Conservation (phyloP, 805 yeast species). For the Lachancea quebecensis region DNA sequence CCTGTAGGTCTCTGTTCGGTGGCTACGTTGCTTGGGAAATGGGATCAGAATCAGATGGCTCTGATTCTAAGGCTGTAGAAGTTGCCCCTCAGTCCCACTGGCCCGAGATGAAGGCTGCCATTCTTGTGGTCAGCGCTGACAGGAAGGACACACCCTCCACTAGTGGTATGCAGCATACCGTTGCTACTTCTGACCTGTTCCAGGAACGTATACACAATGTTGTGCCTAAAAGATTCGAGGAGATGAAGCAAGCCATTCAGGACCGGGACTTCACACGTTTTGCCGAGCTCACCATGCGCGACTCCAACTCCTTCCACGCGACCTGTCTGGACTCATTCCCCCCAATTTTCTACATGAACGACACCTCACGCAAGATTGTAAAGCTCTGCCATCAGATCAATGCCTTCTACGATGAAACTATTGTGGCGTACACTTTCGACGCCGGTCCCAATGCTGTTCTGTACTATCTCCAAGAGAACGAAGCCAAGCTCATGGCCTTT, state of each 20-base stretch:
- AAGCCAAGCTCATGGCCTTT: slow-evolving; percentile 63
- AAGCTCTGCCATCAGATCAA: slow-evolving; percentile 75
- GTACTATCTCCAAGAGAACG: slow-evolving; percentile 75
- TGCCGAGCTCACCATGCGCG: slow-evolving; percentile 90
- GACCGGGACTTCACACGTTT: slow-evolving; percentile 71
- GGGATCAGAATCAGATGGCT: slow-evolving; percentile 74
- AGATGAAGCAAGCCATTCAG: slow-evolving; percentile 72
- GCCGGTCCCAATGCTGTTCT: slow-evolving; percentile 99
- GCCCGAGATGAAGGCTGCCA: slow-evolving; percentile 90
- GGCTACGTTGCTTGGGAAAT: slow-evolving; percentile 99
- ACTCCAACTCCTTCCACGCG: slow-evolving; percentile 96
- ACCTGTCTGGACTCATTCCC: slow-evolving; percentile 95
- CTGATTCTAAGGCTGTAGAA: slow-evolving; percentile 90
- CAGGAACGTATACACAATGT: slow-evolving; percentile 68
- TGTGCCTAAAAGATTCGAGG: slow-evolving; percentile 78
- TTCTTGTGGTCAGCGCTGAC: slow-evolving; percentile 85
- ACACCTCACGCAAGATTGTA: slow-evolving; percentile 77
- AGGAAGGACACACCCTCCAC: slow-evolving; percentile 95
- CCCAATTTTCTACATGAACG: slow-evolving; percentile 91
- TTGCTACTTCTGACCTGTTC: slow-evolving; percentile 80
- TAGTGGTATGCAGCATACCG: slow-evolving; percentile 94
- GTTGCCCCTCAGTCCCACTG: slow-evolving; percentile 80
- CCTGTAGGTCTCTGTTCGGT: slow-evolving; percentile 94
- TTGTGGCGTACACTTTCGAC: slow-evolving; percentile 96
- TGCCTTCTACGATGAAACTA: slow-evolving; percentile 42